Base-by-base conservation (phyloP, 1,284 basidiomycete genomes). In the Testicularia cyperi region DNA sequence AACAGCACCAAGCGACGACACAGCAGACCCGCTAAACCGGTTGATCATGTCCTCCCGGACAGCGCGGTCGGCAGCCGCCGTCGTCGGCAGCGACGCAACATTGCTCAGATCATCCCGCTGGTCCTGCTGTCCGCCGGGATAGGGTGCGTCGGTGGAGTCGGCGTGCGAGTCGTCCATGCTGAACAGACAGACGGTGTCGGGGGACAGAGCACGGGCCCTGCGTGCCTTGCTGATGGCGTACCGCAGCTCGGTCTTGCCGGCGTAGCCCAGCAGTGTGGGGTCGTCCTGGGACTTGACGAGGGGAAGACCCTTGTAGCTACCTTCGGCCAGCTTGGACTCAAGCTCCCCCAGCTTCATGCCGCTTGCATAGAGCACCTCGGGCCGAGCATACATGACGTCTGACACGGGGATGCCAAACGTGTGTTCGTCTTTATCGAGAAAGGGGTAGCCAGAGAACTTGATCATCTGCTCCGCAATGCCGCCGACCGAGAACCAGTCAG, bases 381-480 rank as follows among this genome's bases (percentile, higher is more conserved):
- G 75, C 46, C 90, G 86, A 45, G 81, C 84, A 62, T 85, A 84
- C 92, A 98, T 96, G 21, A 94, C 89, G 49, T 86, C 82, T 0
- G 88, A 87, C 12, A 97, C 94, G 88, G 75, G 84, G 33, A 92
- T 86, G 67, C 94, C 86, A 70, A 88, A 94, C 0, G 87, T 85
- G 72, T 91, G 87, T 70, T 95, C 90, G 32, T 68, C 72, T 73
- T 92, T 92, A 41, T 79, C 78, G 46, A 99, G 80, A 80, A 94
- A 92, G 0, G 95, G 95, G 78, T 88, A 98, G 9, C 92, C 94
- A 73, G 95, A 97, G 79, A 98, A 94, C 18, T 86, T 84, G 71
- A 99, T 98, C 83, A 88, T 90, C 74, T 96, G 91, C 65, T 98
- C 95, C 4, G 94, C 91, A 61, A 98, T 96, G 2, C 95, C 95